phyloP scores from a whole-genome alignment of 306 rosid genomes.

The Vigna hirtella region DNA sequence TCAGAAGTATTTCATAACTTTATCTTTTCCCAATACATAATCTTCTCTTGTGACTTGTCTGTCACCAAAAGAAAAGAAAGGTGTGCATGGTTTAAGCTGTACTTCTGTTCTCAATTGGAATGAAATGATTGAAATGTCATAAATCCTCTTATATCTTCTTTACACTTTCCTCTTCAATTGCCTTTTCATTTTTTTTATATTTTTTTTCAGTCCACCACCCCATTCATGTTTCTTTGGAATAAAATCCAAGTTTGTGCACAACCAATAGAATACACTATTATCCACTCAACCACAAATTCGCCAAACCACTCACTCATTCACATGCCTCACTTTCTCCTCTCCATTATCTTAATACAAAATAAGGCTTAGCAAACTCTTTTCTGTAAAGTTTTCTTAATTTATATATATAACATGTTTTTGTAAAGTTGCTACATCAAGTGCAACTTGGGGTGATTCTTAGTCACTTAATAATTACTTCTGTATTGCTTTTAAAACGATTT shows the following conservation, averaged over 20 bases:
- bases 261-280: constrained; percentile 40
- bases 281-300: neutral
- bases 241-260: constrained; percentile 34
- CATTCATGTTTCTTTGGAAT: constrained; percentile 32
- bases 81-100: constrained; percentile 42
- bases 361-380: neutral
- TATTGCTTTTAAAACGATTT: too few relatives aligned
- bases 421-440: too few relatives aligned
- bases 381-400: too few relatives aligned
- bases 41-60: constrained; percentile 41
- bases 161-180: constrained; percentile 31
- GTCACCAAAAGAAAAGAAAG: constrained; percentile 36
- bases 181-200: constrained; percentile 38
- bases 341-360: neutral
- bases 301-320: neutral
- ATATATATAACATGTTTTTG: too few relatives aligned
- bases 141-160: constrained; percentile 19
- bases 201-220: constrained; percentile 33
- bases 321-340: neutral
- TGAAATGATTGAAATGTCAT: constrained; percentile 43
- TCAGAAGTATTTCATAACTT: constrained; percentile 25
- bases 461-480: too few relatives aligned
- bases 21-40: constrained; percentile 38
- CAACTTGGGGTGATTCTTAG: too few relatives aligned
- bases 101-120: constrained; percentile 41